Conservation (phyloP, 176 grass and related monocot genomes). For the Cymbopogon citratus region DNA sequence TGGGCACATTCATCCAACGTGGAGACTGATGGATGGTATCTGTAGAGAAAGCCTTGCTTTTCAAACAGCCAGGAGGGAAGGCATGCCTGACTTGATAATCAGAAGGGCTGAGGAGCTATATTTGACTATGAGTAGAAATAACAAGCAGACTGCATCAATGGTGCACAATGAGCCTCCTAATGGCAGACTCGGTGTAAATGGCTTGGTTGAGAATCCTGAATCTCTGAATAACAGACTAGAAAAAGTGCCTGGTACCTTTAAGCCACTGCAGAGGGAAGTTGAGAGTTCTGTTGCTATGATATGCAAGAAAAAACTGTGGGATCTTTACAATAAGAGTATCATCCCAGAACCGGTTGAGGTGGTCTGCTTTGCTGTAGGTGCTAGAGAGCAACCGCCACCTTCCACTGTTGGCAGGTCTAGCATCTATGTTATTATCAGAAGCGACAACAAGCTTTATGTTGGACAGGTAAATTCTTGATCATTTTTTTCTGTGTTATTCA, state of each 20-base stretch:
- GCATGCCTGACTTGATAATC: conserved; percentile 72
- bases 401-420: conserved; percentile 84
- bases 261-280: conserved; percentile 49
- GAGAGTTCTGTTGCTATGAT: conserved; percentile 55
- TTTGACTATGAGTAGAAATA: conserved; percentile 34
- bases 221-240: conserved; percentile 28
- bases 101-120: conserved; percentile 78
- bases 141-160: not conserved
- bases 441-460: conserved; percentile 74
- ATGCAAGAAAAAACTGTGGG: conserved; percentile 59
- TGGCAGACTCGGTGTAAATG: conserved; percentile 1
- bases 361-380: conserved; percentile 53
- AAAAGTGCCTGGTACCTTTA: conserved; percentile 7
- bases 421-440: conserved; percentile 76
- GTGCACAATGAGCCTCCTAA: conserved; percentile 1
- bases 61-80: conserved; percentile 82
- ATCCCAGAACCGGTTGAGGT: conserved; percentile 47
- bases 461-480: conserved; percentile 61
- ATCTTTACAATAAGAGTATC: conserved; percentile 51
- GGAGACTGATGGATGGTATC: conserved; percentile 71
- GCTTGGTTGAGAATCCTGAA: conserved; percentile 20
- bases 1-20: conserved; percentile 68
- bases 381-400: conserved; percentile 81
- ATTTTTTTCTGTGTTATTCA: not conserved
- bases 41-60: conserved; percentile 94